Base-by-base conservation (phyloP, 495 filamentous ascomycete genomes). In the Penicillium ochrochloron region DNA sequence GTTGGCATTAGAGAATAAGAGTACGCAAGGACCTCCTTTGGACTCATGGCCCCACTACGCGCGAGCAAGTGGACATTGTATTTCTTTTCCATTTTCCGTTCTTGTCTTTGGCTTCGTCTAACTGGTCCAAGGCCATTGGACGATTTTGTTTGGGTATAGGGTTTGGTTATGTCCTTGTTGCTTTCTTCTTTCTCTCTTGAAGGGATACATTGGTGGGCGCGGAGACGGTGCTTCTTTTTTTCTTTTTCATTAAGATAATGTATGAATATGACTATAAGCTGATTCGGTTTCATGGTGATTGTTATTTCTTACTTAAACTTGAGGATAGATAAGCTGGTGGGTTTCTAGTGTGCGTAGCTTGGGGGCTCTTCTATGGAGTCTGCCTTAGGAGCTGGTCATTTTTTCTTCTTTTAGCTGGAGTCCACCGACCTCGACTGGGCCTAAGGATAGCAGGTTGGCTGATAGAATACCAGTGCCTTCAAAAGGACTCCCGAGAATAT, bases 201-300 rank as follows among this genome's bases (percentile, higher is more conserved):
- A 57, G 15, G 61, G 17, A 33, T 56, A 48, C 60, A 64, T 62
- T 54, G 62, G 34, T 54, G 23, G 67, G 64, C 55, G 64, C 53
- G 65, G 34, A 15, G 44, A 63, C 48, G 62, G 59, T 59, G 41
- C 31, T 60, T 39, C 57, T 52, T 61, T 25, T 53, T 59, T 55
- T 61, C 19, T 53, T 59, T 55, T 57, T 54, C 41, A 48, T 61
- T 61, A 55, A 61, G 41, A 62, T 70, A 64, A 70, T 70, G 68
- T 70, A 70, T 65, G 64, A 70, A 64, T 70, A 70, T 67, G 68
- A 67, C 50, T 53, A 41, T 59, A 48, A 55, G 60, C 27, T 42
- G 39, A n/a, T 63, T 65, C 27, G 42, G n/a, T 57, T 61, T 35
- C 52, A 39, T 21, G 27, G 14, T 31, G 37, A 21, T 17, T 62